phyloP scores from a whole-genome alignment of 306 rosid species.

The Fragaria ananassa region DNA sequence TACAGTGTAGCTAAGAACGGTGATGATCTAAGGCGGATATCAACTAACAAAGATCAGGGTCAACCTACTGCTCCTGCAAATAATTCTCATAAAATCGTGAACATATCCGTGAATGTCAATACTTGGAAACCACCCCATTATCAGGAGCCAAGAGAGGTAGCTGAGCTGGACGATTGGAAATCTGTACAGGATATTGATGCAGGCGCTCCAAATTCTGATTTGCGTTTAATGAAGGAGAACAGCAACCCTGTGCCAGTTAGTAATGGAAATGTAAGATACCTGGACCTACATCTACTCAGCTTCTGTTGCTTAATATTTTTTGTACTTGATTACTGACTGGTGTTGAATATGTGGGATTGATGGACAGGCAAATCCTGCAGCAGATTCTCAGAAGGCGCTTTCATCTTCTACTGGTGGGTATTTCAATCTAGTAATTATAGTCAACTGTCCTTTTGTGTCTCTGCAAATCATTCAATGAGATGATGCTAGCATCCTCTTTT shows the following conservation, averaged over 20 bases:
- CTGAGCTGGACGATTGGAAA: constrained; percentile 42
- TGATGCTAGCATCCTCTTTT: background rate
- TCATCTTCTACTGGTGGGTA: constrained; percentile 54
- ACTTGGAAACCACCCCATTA: constrained; percentile 66
- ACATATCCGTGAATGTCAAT: constrained; percentile 61
- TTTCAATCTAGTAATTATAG: constrained; percentile 8
- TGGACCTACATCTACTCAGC: background rate
- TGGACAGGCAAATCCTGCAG: constrained; percentile 48
- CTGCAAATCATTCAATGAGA: background rate
- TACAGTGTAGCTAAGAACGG: constrained; percentile 51
- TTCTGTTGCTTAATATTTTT: constrained; percentile 11
- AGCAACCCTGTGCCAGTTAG: constrained; percentile 31
- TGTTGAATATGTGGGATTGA: constrained; percentile 21
- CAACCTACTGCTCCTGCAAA: constrained; percentile 42
- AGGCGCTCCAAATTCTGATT: constrained; percentile 42
- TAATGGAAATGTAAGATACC: constrained; percentile 62
- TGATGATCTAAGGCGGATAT: constrained; percentile 34
- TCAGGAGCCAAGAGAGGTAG: constrained; percentile 56
- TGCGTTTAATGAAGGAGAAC: constrained; percentile 42
- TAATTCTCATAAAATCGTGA: constrained; percentile 57
- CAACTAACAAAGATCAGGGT: constrained; percentile 42
- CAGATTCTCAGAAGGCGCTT: constrained; percentile 48
- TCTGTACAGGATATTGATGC: constrained; percentile 30
- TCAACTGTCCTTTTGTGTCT: background rate
- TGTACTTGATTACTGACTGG: background rate